phyloP scores from a whole-genome alignment of 2,329 filamentous ascomycete genomes.

The Ilyonectria robusta region DNA sequence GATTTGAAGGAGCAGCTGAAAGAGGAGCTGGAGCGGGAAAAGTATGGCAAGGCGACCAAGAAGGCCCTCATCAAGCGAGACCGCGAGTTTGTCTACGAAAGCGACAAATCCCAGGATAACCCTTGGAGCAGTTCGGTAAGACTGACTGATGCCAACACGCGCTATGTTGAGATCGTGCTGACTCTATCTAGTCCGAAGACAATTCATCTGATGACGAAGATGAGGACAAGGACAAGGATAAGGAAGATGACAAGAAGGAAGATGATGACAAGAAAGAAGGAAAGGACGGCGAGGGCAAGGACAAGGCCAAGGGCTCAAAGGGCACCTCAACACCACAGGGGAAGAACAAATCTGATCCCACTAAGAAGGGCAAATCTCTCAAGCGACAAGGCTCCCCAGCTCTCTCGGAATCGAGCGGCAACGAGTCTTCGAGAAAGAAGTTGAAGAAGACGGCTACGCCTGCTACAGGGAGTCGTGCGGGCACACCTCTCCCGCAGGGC shows the following conservation, averaged over 20 bases:
- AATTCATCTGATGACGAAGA: conserved; percentile 56
- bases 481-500: conserved; percentile 65
- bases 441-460: conserved; percentile 74
- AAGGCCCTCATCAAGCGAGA: conserved; percentile 89
- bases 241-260: conserved; percentile 75
- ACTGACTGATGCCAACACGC: background rate
- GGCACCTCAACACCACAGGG: conserved; percentile 72
- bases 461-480: conserved; percentile 67
- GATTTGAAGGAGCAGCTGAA: conserved; percentile 79
- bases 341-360: conserved; percentile 59
- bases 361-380: conserved; percentile 73
- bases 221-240: conserved; percentile 57
- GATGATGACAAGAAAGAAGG: conserved; percentile 70
- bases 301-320: conserved; percentile 70
- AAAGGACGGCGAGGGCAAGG: conserved; percentile 68
- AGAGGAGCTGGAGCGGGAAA: conserved; percentile 78
- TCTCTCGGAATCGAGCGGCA: conserved; percentile 91
- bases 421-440: conserved; percentile 86
- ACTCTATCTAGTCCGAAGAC: conserved; percentile 62
- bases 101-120: conserved; percentile 68
- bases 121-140: conserved; percentile 58
- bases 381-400: conserved; percentile 91
- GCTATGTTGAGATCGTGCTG: conserved; percentile 29
- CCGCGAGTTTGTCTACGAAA: conserved; percentile 88
- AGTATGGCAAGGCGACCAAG: conserved; percentile 81